Conservation (phyloP, 2,329 filamentous ascomycete genomes). For the Curvularia eragrostidis region DNA sequence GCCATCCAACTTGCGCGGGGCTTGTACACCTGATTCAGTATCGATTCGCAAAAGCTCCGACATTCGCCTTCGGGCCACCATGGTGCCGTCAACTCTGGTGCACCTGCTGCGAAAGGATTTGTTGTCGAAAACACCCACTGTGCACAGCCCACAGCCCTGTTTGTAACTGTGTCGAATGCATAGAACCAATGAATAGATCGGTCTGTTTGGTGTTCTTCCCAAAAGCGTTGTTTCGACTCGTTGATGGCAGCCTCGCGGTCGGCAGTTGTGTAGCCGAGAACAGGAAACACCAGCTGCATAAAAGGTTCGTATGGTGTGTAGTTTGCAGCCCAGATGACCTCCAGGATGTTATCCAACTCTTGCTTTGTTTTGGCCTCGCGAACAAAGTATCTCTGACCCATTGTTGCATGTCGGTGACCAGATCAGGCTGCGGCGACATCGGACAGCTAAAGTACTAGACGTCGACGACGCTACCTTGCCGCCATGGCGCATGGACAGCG, state of each 20-base stretch:
- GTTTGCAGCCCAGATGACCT: constrained; percentile 47
- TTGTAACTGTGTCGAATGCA: constrained; percentile 33
- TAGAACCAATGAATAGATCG: constrained; percentile 45
- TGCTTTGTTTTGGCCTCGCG: constrained; percentile 34
- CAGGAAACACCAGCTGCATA: constrained; percentile 44
- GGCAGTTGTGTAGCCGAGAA: constrained; percentile 36
- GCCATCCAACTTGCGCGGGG: constrained; percentile 44
- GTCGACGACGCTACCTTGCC: constrained; percentile 20
- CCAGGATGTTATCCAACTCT: constrained; percentile 41
- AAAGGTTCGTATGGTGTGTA: constrained; percentile 47
- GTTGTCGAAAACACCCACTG: constrained; percentile 41
- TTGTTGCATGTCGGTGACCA: constrained; percentile 20
- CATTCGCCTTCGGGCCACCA: constrained; percentile 48
- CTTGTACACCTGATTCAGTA: constrained; percentile 44
- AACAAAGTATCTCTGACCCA: constrained; percentile 34
- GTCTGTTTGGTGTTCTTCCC: constrained; percentile 36
- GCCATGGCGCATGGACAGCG: constrained; percentile 30
- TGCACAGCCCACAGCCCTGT: constrained; percentile 36
- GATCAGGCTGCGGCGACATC: constrained; percentile 32
- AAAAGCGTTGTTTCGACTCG: constrained; percentile 43
- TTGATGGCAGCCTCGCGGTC: constrained; percentile 35
- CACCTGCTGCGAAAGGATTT: constrained; percentile 43
- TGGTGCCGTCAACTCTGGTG: constrained; percentile 35
- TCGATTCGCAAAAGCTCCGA: constrained; percentile 42
- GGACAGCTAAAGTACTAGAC: constrained; percentile 25